Conservation (phyloP, 352 stramenopile genomes). For the Phytopythium oedochilum region DNA sequence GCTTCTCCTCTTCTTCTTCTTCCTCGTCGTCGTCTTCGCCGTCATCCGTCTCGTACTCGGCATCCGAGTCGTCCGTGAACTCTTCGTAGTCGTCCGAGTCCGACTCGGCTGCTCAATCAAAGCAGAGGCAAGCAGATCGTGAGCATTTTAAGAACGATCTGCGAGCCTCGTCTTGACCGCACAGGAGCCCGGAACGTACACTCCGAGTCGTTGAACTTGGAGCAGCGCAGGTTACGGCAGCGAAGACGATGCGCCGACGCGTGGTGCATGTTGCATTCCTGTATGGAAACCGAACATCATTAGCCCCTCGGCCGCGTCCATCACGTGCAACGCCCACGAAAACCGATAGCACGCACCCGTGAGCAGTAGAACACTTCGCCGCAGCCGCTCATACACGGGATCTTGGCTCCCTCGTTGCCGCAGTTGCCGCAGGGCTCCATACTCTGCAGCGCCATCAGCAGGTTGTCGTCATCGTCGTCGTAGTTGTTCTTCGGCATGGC, state of each 20-base stretch:
- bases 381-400: conserved; percentile 85
- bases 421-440: conserved; percentile 87
- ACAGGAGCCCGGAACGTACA: conserved; percentile 40
- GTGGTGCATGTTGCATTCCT: conserved; percentile 89
- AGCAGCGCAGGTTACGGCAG: conserved; percentile 81
- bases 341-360: conserved; percentile 38
- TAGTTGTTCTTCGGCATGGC: conserved; percentile 67
- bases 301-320: too few relatives aligned
- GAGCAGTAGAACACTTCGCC: conserved; percentile 88
- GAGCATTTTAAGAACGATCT: background rate
- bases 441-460: conserved; percentile 81
- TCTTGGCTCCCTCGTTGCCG: conserved; percentile 72
- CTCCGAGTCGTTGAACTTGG: conserved; percentile 88
- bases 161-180: background rate
- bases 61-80: conserved; percentile 55
- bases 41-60: conserved; percentile 59
- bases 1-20: conserved; percentile 61
- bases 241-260: conserved; percentile 82
- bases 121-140: conserved; percentile 1
- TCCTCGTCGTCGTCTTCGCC: conserved; percentile 54
- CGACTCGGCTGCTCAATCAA: conserved; percentile 42
- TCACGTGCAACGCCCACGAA: too few relatives aligned
- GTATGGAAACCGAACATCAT: too few relatives aligned
- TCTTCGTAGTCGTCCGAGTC: conserved; percentile 62
- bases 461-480: conserved; percentile 83